These are phyloP conservation scores for Aureoboletus auriporus DNA, from an alignment of 768 basidiomycete genomes.

Conservation along the genomic window DNA sequence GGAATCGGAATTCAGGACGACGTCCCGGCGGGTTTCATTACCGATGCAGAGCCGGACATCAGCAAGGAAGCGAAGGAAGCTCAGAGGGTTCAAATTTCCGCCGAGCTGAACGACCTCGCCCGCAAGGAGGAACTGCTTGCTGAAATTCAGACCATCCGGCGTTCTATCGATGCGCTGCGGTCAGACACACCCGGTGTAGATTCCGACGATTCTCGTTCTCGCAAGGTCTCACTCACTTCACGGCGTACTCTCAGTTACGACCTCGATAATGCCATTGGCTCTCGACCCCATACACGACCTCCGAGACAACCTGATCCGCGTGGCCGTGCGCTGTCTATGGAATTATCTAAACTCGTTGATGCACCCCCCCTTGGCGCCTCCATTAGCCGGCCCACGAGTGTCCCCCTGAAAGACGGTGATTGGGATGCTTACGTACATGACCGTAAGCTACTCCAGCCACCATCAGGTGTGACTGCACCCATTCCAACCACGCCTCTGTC, in stretches of 20 bases:
- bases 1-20: conserved; percentile 71
- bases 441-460: conserved; percentile 80
- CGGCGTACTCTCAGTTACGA: conserved; percentile 68
- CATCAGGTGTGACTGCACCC: conserved; percentile 74
- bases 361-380: conserved; percentile 45
- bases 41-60: conserved; percentile 35
- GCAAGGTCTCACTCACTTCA: conserved; percentile 62
- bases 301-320: conserved; percentile 68
- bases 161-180: conserved; percentile 73
- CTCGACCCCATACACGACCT: conserved; percentile 60
- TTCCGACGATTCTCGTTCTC: conserved; percentile 56
- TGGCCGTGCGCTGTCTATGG: conserved; percentile 69
- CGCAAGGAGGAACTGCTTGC: conserved; percentile 68
- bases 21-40: conserved; percentile 68
- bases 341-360: conserved; percentile 47
- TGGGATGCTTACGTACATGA: conserved; percentile 89
- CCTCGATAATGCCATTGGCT: conserved; percentile 47
- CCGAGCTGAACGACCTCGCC: conserved; percentile 50
- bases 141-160: conserved; percentile 76
- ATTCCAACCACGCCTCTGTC: conserved; percentile 57
- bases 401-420: conserved; percentile 66
- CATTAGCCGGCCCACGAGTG: conserved; percentile 68
- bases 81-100: conserved; percentile 34
- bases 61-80: conserved; percentile 29
- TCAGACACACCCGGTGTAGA: conserved; percentile 55